Percentiles rank a stretch among this genome's conserved stretches.
These are phyloP conservation scores for Trichoderma polysporum DNA, from an alignment of 2,329 filamentous ascomycete genomes.

Conservation along the genomic window DNA sequence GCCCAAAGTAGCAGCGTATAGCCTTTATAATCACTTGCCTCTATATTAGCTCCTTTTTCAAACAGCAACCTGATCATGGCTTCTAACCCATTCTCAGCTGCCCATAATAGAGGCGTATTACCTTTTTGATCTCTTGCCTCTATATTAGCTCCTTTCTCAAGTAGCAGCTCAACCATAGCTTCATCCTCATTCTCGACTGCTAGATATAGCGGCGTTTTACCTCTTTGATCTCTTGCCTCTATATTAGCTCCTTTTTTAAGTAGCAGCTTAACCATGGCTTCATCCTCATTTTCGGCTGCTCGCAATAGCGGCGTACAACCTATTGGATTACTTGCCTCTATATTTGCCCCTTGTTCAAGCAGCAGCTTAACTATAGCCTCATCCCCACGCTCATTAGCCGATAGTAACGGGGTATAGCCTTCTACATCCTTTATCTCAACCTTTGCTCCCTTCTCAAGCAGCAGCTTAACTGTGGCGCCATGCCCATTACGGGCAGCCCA, in stretches of 20 bases:
- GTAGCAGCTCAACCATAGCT: not conserved
- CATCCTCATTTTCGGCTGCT: not conserved
- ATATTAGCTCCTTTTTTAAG: not conserved
- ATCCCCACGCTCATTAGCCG: not conserved
- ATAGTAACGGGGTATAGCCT: not conserved
- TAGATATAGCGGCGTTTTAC: not conserved
- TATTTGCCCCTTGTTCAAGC: not conserved
- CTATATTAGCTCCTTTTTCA: not conserved
- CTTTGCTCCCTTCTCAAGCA: conserved; percentile 11
- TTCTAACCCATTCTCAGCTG: not conserved
- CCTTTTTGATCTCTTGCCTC: not conserved
- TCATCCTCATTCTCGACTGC: not conserved
- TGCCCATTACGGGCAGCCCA: not conserved
- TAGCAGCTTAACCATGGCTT: not conserved
- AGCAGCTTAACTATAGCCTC: not conserved
- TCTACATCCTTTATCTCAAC: not conserved
- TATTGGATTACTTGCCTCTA: not conserved
- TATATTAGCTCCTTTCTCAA: not conserved
- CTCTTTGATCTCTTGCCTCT: not conserved
- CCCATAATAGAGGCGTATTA: not conserved
- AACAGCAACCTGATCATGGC: not conserved
- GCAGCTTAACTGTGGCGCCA: not conserved
- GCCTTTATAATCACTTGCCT: fast-evolving
- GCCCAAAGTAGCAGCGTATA: not conserved
- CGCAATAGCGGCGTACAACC: not conserved